A percentile compares a stretch with the other conserved stretches of the same genome.
Evolutionary conservation across 1,139 yeast genomes (phyloP).

Genomic region (Nakaseomyces nivariensis): DNA sequence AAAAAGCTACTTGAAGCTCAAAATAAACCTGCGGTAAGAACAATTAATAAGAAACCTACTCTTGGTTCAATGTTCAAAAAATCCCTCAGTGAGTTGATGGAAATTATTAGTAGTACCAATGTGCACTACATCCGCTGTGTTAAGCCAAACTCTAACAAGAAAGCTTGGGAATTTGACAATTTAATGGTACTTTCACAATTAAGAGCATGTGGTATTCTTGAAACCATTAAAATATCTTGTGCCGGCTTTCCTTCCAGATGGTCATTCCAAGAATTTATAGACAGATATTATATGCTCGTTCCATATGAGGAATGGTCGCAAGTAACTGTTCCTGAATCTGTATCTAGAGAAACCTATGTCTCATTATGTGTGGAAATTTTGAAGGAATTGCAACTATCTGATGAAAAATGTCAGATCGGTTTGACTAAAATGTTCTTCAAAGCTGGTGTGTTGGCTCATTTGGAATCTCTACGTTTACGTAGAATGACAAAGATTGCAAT

Average conservation of each 20-base stretch:
- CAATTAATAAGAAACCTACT: slow-evolving; percentile 76
- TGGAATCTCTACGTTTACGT: slow-evolving; percentile 80
- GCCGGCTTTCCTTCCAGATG: slow-evolving; percentile 98
- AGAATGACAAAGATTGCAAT: slow-evolving; percentile 75
- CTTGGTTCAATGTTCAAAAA: slow-evolving; percentile 91
- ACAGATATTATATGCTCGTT: slow-evolving; percentile 77
- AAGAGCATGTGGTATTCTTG: slow-evolving; percentile 98
- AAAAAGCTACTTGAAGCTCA: slow-evolving; percentile 36
- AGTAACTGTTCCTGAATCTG: neutral
- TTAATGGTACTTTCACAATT: slow-evolving; percentile 93
- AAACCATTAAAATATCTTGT: slow-evolving; percentile 92
- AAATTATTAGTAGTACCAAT: slow-evolving; percentile 86
- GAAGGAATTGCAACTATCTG: slow-evolving; percentile 53
- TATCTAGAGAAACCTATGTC: slow-evolving; percentile 47
- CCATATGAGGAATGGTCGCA: slow-evolving; percentile 64
- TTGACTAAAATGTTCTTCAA: slow-evolving; percentile 90
- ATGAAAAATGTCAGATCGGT: slow-evolving; percentile 74
- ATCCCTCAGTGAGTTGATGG: slow-evolving; percentile 89
- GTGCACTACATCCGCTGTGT: slow-evolving; percentile 97
- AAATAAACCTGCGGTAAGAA: slow-evolving; percentile 29
- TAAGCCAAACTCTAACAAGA: slow-evolving; percentile 91
- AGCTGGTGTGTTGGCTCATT: slow-evolving; percentile 91
- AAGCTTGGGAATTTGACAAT: slow-evolving; percentile 95
- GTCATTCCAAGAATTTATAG: slow-evolving; percentile 91
- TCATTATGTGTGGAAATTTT: slow-evolving; percentile 56